Evolutionary conservation across 2,329 filamentous ascomycete species (phyloP).

Genomic region (Colletotrichum sp.): DNA sequence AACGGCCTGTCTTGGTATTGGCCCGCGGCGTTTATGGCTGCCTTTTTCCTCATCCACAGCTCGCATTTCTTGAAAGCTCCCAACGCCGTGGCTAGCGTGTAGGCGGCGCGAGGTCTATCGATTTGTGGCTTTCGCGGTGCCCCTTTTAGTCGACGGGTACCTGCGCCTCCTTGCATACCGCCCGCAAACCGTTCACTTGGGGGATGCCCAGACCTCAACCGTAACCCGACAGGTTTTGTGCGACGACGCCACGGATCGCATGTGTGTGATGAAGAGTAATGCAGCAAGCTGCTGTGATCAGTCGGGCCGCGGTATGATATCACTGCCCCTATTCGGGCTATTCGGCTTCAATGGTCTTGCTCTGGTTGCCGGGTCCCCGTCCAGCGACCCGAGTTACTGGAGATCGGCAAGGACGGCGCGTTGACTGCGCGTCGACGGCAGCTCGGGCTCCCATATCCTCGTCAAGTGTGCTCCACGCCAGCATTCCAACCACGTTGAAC

Average conservation of each 20-base stretch:
- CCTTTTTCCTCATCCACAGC: not conserved
- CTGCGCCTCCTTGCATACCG: constrained; percentile 10
- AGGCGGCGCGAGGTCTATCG: constrained; percentile 1
- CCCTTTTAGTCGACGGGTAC: constrained; percentile 10
- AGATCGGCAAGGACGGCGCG: not conserved
- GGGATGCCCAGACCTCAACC: not conserved
- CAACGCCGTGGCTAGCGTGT: not conserved
- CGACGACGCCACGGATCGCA: constrained; percentile 11
- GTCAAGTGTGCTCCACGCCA: not conserved
- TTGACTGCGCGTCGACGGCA: not conserved
- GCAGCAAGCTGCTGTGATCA: not conserved
- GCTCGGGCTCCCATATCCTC: not conserved
- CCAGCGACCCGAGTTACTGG: not conserved
- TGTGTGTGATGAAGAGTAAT: not conserved
- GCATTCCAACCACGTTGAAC: not conserved
- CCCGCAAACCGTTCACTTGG: not conserved
- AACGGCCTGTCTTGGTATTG: not conserved
- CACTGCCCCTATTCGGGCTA: not conserved
- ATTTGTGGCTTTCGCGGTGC: constrained; percentile 6
- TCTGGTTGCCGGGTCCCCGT: not conserved
- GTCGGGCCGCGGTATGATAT: not conserved
- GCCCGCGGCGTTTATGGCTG: not conserved
- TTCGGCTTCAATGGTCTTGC: not conserved
- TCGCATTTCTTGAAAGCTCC: not conserved
- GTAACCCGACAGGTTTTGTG: not conserved